phyloP scores from a whole-genome alignment of 768 basidiomycete species.

The Mycena alexandri region DNA sequence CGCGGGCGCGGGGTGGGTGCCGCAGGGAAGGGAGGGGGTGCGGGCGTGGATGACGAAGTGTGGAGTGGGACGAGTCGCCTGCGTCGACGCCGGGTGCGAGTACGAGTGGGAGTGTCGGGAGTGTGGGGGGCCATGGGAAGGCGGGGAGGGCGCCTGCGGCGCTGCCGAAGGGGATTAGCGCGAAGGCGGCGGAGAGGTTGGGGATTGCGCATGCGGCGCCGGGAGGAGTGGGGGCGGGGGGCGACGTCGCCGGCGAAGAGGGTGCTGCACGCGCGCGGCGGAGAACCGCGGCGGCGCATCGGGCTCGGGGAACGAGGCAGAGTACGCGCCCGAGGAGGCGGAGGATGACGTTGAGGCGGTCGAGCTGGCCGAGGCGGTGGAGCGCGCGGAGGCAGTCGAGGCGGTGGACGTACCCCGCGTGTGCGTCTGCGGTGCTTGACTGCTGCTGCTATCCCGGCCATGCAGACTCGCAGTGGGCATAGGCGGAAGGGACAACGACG shows the following conservation, averaged over 20 bases:
- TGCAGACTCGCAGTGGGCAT: background rate
- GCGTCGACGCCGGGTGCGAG: too few relatives aligned
- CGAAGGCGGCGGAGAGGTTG: slow-evolving; percentile 37
- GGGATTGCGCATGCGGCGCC: slow-evolving; percentile 26
- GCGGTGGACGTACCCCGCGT: slow-evolving; percentile 30
- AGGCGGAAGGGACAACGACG: background rate
- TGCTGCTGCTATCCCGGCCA: background rate
- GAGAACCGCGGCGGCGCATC: slow-evolving; percentile 11
- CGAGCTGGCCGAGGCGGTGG: slow-evolving; percentile 13
- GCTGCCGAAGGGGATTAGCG: slow-evolving; percentile 32
- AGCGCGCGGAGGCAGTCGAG: slow-evolving; percentile 20
- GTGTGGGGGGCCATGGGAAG: background rate
- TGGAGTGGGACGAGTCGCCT: background rate
- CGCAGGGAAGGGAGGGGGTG: too few relatives aligned
- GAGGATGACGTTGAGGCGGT: slow-evolving; percentile 5
- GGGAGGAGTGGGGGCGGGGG: slow-evolving; percentile 3
- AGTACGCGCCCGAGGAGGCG: slow-evolving; percentile 25
- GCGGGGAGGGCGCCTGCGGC: background rate
- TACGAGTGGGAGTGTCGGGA: slow-evolving; percentile 12
- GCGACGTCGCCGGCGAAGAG: slow-evolving; percentile 38
- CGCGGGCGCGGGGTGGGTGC: too few relatives aligned
- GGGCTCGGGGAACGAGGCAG: background rate
- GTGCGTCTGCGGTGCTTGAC: slow-evolving; percentile 10
- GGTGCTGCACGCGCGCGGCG: slow-evolving; percentile 36
- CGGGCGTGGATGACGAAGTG: too few relatives aligned